Evolutionary conservation across 2,329 filamentous ascomycete species (phyloP).

Genomic region (Diaporthe citrichinensis): DNA sequence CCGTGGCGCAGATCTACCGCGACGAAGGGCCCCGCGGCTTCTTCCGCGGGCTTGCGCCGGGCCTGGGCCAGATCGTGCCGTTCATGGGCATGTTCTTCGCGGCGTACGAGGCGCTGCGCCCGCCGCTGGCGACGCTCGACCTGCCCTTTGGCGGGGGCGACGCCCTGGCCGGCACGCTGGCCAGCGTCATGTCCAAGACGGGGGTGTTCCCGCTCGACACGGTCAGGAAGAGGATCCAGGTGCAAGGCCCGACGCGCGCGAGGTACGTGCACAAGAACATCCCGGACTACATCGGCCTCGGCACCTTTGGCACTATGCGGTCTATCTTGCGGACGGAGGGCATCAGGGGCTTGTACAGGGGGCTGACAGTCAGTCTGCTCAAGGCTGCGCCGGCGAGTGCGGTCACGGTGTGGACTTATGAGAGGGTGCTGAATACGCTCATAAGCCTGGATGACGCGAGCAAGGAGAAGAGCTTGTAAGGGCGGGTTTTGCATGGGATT

Average conservation of each 20-base stretch:
- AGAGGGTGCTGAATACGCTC: conserved; percentile 77
- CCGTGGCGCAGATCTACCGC: conserved; percentile 78
- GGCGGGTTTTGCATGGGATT: not conserved
- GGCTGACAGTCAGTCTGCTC: conserved; percentile 87
- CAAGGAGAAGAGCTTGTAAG: conserved; percentile 38
- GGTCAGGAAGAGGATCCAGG: conserved; percentile 92
- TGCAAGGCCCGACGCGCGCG: conserved; percentile 88
- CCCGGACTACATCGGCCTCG: conserved; percentile 78
- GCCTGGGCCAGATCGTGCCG: conserved; percentile 88
- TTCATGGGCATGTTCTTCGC: conserved; percentile 99
- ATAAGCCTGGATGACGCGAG: conserved; percentile 53
- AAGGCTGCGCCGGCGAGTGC: conserved; percentile 96
- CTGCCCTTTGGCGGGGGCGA: conserved; percentile 84
- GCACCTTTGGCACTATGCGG: conserved; percentile 75
- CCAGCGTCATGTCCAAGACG: conserved; percentile 88
- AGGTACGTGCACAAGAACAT: conserved; percentile 90
- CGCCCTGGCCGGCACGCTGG: conserved; percentile 84
- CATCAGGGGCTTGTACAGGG: conserved; percentile 85
- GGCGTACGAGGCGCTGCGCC: conserved; percentile 83
- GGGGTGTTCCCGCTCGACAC: conserved; percentile 93
- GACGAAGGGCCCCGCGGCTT: conserved; percentile 86
- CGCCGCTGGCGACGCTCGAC: conserved; percentile 67
- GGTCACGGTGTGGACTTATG: conserved; percentile 96
- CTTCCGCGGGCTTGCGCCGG: conserved; percentile 88
- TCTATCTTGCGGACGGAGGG: conserved; percentile 82